A percentile compares a stretch with the other conserved stretches of the same genome.
phyloP scores from a whole-genome alignment of 257 asterid species.

The Solanum rostratum region DNA sequence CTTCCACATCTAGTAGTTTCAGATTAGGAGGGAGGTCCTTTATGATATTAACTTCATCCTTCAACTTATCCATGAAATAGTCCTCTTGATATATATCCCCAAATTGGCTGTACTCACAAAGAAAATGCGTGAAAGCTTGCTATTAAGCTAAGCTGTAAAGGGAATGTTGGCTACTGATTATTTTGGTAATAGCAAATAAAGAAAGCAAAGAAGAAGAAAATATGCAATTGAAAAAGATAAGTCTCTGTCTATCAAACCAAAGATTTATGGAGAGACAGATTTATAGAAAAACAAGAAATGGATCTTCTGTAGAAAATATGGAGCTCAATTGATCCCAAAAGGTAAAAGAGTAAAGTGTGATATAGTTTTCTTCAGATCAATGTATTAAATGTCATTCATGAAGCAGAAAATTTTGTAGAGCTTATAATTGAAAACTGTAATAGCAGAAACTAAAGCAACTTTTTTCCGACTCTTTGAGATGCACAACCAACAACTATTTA shows the following conservation, averaged over 20 bases:
- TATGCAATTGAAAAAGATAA: neutral
- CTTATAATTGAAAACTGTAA: neutral
- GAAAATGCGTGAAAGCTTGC: neutral
- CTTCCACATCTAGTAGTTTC: conserved; percentile 48
- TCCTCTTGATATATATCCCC: conserved; percentile 81
- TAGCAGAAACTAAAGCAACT: neutral
- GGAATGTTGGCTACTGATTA: neutral
- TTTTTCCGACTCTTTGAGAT: neutral
- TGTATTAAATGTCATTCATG: neutral
- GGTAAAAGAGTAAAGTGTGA: neutral
- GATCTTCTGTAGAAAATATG: neutral
- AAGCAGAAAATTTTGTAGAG: neutral
- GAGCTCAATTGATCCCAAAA: neutral
- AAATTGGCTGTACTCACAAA: conserved; percentile 57
- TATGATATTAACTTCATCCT: conserved; percentile 50
- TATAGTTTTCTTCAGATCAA: neutral
- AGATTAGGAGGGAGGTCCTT: conserved; percentile 68
- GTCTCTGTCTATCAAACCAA: neutral
- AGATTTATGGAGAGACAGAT: neutral
- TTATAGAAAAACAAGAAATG: neutral
- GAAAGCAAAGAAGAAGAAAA: neutral
- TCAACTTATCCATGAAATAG: conserved; percentile 43
- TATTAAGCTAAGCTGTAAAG: neutral
- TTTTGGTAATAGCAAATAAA: neutral
- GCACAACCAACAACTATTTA: neutral